Base-by-base conservation (phyloP, 140 eudicot genomes). In the Senecio squalidus region DNA sequence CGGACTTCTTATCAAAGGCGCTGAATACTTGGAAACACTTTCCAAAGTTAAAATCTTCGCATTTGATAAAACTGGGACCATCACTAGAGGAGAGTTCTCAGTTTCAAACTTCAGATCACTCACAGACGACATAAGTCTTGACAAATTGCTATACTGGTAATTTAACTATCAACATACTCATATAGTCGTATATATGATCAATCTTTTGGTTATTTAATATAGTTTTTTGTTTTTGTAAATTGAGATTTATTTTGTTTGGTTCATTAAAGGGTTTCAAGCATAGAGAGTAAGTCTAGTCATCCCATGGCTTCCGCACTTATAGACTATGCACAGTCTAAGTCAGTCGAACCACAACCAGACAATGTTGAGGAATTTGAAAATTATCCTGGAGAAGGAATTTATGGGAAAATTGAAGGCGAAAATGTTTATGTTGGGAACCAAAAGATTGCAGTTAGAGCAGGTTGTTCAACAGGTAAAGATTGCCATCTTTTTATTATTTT, bases 21-120 rank as follows among this genome's bases (percentile, higher is more conserved):
- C 89, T 10, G 89, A 92, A 25, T 72, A 84, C 52, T 76, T 92
- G 9, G 99, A 92, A 67, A 77, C 79, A 17, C 94, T 92, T 16
- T 72, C 99, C 6, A 56, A 71, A 55, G 62, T 92, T 8, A 84
- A 77, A 71, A 55, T 75, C 24, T 74, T 92, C 69, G 96, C 99
- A 29, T 92, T 92, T 61, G 99, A 92, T 62, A 92, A 92, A 69
- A 92, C 99, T 0, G 99, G 99, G 34, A 92, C 99, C 1, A 77
- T 92, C 16, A 92, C 99, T 26, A 73, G 84, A 62, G 99, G 96
- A 45, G 99, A 92, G 30, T 92, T 92, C 60, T 50, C 76, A 1
- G 83, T 92, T 38, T 57, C 79, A 13, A 80, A 78, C 58, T 84
- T 92, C 60, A 69, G 43, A 27, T 43, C 87, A 15, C 76, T 84